phyloP scores from a whole-genome alignment of 768 basidiomycete genomes.

The Leucocoprinus birnbaumii region DNA sequence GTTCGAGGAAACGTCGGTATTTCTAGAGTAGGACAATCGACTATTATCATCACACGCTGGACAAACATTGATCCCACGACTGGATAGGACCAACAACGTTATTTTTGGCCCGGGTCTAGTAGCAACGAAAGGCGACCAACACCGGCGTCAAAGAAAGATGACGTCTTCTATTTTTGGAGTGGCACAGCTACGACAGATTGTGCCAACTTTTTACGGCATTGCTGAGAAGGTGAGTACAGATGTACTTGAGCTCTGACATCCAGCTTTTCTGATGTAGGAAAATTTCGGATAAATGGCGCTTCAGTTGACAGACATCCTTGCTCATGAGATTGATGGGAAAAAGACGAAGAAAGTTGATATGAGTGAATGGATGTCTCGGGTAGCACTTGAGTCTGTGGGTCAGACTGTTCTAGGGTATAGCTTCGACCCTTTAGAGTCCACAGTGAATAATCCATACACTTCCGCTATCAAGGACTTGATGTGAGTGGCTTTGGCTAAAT shows the following conservation, averaged over 20 bases:
- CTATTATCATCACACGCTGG: background rate
- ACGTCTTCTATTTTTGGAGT: slow-evolving; percentile 46
- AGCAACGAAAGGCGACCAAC: slow-evolving; percentile 38
- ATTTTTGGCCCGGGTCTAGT: slow-evolving; percentile 48
- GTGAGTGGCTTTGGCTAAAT: slow-evolving; percentile 22
- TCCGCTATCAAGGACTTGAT: slow-evolving; percentile 43
- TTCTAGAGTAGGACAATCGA: slow-evolving; percentile 34
- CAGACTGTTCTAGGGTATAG: slow-evolving; percentile 42
- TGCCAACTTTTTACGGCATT: slow-evolving; percentile 42
- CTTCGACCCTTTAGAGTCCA: slow-evolving; percentile 43
- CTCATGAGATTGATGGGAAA: slow-evolving; percentile 18
- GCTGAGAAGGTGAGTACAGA: slow-evolving; percentile 35
- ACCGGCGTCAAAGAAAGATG: slow-evolving; percentile 46
- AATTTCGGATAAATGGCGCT: too few species aligned
- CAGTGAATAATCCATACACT: slow-evolving; percentile 40
- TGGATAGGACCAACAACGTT: slow-evolving; percentile 37
- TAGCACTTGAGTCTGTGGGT: slow-evolving; percentile 42
- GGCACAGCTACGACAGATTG: slow-evolving; percentile 39
- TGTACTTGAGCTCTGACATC: background rate
- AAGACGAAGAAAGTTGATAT: slow-evolving; percentile 31
- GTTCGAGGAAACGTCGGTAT: slow-evolving; percentile 43
- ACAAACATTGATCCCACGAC: background rate
- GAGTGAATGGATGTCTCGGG: slow-evolving; percentile 44
- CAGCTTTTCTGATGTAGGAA: background rate
- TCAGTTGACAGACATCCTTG: slow-evolving; percentile 22